These are phyloP conservation scores for Fusarium compactum DNA, from an alignment of 2,329 filamentous ascomycete species.

Conservation along the genomic window DNA sequence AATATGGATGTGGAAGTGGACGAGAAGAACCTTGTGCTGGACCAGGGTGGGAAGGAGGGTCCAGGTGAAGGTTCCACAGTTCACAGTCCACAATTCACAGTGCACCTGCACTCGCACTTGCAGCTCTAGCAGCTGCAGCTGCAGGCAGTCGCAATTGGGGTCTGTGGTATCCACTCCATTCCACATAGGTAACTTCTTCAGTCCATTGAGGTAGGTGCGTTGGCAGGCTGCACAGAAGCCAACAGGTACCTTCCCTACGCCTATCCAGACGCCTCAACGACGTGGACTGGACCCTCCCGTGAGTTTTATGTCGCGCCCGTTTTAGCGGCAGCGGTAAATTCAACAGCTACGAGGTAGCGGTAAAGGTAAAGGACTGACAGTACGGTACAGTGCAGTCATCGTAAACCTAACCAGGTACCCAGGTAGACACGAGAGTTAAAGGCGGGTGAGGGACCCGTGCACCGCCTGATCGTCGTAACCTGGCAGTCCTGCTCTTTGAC, in stretches of 20 bases:
- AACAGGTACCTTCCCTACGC: slow-evolving; percentile 8
- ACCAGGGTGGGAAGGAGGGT: slow-evolving; percentile 28
- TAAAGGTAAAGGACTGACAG: not conserved
- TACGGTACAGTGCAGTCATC: slow-evolving; percentile 2
- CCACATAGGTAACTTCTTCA: not conserved
- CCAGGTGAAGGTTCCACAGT: slow-evolving; percentile 10
- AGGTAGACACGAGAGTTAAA: not conserved
- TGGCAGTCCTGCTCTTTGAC: slow-evolving; percentile 13
- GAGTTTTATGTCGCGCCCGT: slow-evolving; percentile 21
- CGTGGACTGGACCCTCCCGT: slow-evolving; percentile 35
- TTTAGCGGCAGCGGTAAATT: slow-evolving; percentile 32
- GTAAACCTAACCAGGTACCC: not conserved
- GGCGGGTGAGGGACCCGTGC: slow-evolving; percentile 25
- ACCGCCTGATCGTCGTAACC: slow-evolving; percentile 32
- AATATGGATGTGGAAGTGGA: slow-evolving; percentile 41
- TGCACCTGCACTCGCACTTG: slow-evolving; percentile 4
- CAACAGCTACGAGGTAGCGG: slow-evolving; percentile 4
- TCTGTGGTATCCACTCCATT: not conserved
- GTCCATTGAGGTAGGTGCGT: slow-evolving; percentile 11
- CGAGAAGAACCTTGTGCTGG: slow-evolving; percentile 27
- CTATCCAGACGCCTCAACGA: slow-evolving; percentile 20
- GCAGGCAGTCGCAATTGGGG: slow-evolving; percentile 3
- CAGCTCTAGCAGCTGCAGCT: slow-evolving; percentile 6
- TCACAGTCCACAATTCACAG: slow-evolving; percentile 5
- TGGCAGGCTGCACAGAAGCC: slow-evolving; percentile 5